phyloP scores from a whole-genome alignment of 106 monocot species.

The Acorus calamus region DNA sequence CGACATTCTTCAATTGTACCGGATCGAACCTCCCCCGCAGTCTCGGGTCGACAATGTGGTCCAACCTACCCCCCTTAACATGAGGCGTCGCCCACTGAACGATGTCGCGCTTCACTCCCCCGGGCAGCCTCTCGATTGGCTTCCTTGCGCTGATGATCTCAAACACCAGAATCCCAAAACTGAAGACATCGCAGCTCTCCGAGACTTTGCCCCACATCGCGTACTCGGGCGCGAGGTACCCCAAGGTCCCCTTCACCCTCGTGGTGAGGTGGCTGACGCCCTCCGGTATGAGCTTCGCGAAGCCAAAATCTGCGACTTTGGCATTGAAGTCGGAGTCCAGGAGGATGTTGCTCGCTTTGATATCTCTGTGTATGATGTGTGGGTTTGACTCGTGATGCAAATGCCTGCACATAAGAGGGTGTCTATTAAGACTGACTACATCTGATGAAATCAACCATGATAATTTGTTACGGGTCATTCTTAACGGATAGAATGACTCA shows the following conservation, averaged over 20 bases:
- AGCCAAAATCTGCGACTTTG: slow-evolving; percentile 33
- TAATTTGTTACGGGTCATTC: too few species aligned
- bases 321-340: slow-evolving; percentile 28
- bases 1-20: slow-evolving; percentile 9
- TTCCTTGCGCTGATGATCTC: slow-evolving; percentile 18
- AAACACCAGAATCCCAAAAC: slow-evolving; percentile 41
- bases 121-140: slow-evolving; percentile 35
- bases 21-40: slow-evolving; percentile 10
- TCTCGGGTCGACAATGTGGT: slow-evolving; percentile 19
- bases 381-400: too few species aligned
- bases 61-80: slow-evolving; percentile 11
- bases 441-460: too few species aligned
- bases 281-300: slow-evolving; percentile 32
- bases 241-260: slow-evolving; percentile 30
- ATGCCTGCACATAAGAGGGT: too few species aligned
- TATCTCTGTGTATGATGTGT: too few species aligned
- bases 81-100: slow-evolving; percentile 24
- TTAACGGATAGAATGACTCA: too few species aligned
- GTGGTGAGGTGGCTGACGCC: slow-evolving; percentile 34
- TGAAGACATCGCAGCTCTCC: slow-evolving; percentile 34
- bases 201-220: slow-evolving; percentile 53
- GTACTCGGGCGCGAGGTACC: slow-evolving; percentile 49
- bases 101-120: slow-evolving; percentile 26
- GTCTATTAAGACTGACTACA: too few species aligned
- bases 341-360: slow-evolving; percentile 5